These are phyloP conservation scores for Entophlyctis luteolus DNA, from an alignment of 192 early-diverging fungal species.

Conservation along the genomic window DNA sequence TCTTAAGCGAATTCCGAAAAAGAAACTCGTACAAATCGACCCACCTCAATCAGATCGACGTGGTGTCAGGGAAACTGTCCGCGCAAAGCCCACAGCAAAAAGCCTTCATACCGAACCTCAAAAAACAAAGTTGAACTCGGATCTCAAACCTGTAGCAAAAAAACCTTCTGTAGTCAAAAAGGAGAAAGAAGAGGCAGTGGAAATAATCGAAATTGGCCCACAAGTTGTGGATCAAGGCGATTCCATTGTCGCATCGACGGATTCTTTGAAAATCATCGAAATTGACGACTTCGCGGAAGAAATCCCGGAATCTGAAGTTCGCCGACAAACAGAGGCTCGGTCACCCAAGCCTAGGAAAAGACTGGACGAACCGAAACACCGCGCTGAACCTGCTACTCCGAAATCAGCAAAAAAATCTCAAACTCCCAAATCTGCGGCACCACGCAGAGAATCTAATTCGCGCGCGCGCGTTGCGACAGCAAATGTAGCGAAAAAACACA, in stretches of 20 bases:
- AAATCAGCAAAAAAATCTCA: neutral
- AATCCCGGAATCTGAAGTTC: no score
- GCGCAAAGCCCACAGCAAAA: neutral
- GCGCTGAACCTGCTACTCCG: neutral
- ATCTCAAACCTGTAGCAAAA: neutral
- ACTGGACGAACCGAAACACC: neutral
- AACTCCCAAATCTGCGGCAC: constrained; percentile 6
- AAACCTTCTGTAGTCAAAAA: neutral
- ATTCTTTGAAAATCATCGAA: no score
- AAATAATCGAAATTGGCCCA: neutral
- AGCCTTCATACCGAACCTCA: no score
- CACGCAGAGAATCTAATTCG: no score
- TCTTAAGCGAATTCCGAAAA: neutral
- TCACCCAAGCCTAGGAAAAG: neutral
- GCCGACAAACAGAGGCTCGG: no score
- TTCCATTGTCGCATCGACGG: no score
- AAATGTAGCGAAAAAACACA: no score
- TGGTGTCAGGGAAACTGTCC: no score
- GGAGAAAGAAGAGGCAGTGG: neutral
- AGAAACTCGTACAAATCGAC: constrained; percentile 12
- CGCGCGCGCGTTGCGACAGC: no score
- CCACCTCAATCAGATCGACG: constrained; percentile 1
- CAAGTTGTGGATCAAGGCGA: neutral
- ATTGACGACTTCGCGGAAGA: no score
- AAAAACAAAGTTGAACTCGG: neutral